phyloP scores from a whole-genome alignment of 2,329 filamentous ascomycete genomes.

The Kalaharituber pfeilii region DNA sequence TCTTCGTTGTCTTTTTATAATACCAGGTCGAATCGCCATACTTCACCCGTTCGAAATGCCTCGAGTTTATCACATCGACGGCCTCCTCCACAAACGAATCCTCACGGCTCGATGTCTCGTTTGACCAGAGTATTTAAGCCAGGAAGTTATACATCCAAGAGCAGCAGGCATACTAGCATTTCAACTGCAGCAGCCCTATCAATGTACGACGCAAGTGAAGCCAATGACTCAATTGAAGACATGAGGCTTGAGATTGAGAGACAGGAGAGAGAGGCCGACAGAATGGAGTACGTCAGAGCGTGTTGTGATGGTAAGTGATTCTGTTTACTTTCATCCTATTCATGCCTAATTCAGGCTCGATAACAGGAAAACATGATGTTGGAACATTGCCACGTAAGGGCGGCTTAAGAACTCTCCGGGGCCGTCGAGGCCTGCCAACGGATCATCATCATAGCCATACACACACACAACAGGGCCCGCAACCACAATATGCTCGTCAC shows the following conservation, averaged over 20 bases:
- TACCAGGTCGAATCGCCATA: slow-evolving; percentile 51
- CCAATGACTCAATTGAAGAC: slow-evolving; percentile 68
- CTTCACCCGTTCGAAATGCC: slow-evolving; percentile 34
- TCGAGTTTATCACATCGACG: slow-evolving; percentile 40
- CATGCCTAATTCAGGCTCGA: slow-evolving; percentile 7
- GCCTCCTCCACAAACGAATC: slow-evolving; percentile 13
- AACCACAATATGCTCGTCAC: neutral
- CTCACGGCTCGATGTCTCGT: slow-evolving; percentile 37
- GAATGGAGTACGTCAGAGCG: slow-evolving; percentile 84
- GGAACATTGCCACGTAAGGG: slow-evolving; percentile 34
- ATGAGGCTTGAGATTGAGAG: slow-evolving; percentile 60
- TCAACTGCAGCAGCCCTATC: slow-evolving; percentile 26
- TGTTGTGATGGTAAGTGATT: slow-evolving; percentile 78
- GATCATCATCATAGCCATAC: slow-evolving; percentile 16
- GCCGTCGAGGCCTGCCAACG: slow-evolving; percentile 31
- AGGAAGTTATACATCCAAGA: slow-evolving; percentile 38
- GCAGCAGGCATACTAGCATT: slow-evolving; percentile 33
- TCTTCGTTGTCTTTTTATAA: slow-evolving; percentile 64
- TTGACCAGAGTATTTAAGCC: slow-evolving; percentile 40
- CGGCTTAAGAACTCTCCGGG: slow-evolving; percentile 22
- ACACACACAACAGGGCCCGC: slow-evolving; percentile 4
- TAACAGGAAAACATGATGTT: slow-evolving; percentile 55
- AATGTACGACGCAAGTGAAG: slow-evolving; percentile 40
- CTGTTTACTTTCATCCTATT: neutral
- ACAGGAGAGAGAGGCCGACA: slow-evolving; percentile 58